Percentiles rank a stretch among this genome's conserved stretches.
These are phyloP conservation scores for Kodamaea sagamina DNA, from an alignment of 805 yeast species.

Conservation along the genomic window DNA sequence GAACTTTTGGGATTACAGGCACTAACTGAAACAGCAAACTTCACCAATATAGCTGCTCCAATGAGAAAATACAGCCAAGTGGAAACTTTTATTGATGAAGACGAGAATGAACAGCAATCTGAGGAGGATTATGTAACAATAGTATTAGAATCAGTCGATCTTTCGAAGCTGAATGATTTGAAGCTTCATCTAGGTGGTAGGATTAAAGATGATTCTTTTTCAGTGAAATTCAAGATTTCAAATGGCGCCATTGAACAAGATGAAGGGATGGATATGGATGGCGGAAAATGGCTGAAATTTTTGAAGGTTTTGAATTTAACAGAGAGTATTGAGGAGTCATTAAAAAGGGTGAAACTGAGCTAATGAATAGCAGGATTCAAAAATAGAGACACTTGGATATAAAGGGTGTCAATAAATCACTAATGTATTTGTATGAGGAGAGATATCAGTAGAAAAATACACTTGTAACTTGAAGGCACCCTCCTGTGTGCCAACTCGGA, in stretches of 20 bases:
- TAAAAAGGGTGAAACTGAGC: slow-evolving; percentile 13
- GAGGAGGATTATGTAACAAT: slow-evolving; percentile 17
- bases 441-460: no score
- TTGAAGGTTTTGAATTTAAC: slow-evolving; percentile 30
- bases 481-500: no score
- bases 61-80: slow-evolving; percentile 20
- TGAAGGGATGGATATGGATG: slow-evolving; percentile 27
- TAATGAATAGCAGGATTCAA: no score
- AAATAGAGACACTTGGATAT: no score
- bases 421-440: no score
- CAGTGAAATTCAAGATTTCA: slow-evolving; percentile 27
- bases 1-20: slow-evolving; percentile 39
- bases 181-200: slow-evolving; percentile 22
- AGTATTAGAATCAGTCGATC: slow-evolving; percentile 26
- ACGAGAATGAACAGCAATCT: slow-evolving; percentile 15
- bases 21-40: slow-evolving; percentile 25
- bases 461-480: no score
- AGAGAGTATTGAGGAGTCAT: slow-evolving; percentile 32
- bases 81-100: slow-evolving; percentile 30
- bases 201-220: slow-evolving; percentile 15
- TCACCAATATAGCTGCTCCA: slow-evolving; percentile 12
- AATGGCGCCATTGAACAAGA: slow-evolving; percentile 29
- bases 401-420: no score
- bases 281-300: slow-evolving; percentile 18
- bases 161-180: slow-evolving; percentile 27